These are phyloP conservation scores for Wallacemonas sp. DNA, from an alignment of 208 protist species.

Conservation along the genomic window DNA sequence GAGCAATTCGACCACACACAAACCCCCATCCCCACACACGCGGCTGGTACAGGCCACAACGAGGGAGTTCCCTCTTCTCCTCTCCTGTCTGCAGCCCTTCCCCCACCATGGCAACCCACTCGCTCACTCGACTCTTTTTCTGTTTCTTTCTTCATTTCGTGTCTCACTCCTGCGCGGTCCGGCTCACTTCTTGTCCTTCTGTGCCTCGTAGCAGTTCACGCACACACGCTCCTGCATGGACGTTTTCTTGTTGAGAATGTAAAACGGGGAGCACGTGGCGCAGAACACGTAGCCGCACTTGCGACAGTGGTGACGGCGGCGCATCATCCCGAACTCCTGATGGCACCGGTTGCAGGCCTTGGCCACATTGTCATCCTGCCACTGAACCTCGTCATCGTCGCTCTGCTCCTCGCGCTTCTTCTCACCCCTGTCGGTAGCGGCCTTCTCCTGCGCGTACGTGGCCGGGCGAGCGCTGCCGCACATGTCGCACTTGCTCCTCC, in stretches of 20 bases:
- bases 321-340: slow-evolving; percentile 64
- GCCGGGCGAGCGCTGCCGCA: slow-evolving; percentile 53
- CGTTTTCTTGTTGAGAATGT: slow-evolving; percentile 45
- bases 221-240: slow-evolving; percentile 57
- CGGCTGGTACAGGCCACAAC: too few relatives aligned
- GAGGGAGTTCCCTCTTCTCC: too few relatives aligned
- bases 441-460: slow-evolving; percentile 37
- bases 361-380: slow-evolving; percentile 79
- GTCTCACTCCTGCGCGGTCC: too few relatives aligned
- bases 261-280: slow-evolving; percentile 62
- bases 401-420: slow-evolving; percentile 44
- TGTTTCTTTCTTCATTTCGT: too few relatives aligned
- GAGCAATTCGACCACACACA: background rate
- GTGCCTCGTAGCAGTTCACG: slow-evolving; percentile 52
- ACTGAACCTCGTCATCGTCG: slow-evolving; percentile 71
- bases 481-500: slow-evolving; percentile 68
- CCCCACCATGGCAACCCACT: too few relatives aligned
- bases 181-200: slow-evolving; percentile 37
- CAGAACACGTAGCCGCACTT: slow-evolving; percentile 89
- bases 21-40: slow-evolving; percentile 15
- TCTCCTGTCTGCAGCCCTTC: too few relatives aligned
- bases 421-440: slow-evolving; percentile 21
- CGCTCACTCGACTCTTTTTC: too few relatives aligned
- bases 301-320: slow-evolving; percentile 81
- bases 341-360: slow-evolving; percentile 75